phyloP scores from a whole-genome alignment of 495 filamentous ascomycete species.

The Hapsidospora chrysogenum region DNA sequence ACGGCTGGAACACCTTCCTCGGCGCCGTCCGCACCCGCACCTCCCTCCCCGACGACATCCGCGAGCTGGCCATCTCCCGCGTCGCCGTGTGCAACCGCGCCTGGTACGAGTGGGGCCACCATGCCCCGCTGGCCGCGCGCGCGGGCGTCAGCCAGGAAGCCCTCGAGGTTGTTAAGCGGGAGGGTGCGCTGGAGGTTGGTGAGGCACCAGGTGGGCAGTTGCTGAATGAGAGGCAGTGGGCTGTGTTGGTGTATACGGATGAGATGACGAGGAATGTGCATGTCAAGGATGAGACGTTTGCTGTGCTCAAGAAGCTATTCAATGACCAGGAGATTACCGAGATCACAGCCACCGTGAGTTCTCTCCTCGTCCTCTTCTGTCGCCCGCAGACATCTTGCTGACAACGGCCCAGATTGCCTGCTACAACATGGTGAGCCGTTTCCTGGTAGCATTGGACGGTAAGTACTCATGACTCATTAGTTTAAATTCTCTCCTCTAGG shows the following conservation, averaged over 20 bases:
- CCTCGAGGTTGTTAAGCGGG: constrained; percentile 18
- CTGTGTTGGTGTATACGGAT: constrained; percentile 53
- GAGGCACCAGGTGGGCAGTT: constrained; percentile 3
- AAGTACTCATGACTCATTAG: constrained; percentile 10
- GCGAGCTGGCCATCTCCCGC: constrained; percentile 58
- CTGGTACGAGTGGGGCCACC: constrained; percentile 66
- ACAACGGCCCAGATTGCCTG: constrained; percentile 32
- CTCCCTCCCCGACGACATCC: constrained; percentile 36
- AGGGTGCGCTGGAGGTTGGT: constrained; percentile 3
- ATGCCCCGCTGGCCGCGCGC: constrained; percentile 40
- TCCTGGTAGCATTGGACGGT: constrained; percentile 72
- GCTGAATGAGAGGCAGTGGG: constrained; percentile 42
- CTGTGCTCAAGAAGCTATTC: constrained; percentile 37
- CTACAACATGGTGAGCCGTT: constrained; percentile 78
- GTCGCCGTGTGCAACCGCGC: constrained; percentile 60
- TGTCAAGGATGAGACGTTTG: constrained; percentile 49
- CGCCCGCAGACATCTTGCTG: neutral
- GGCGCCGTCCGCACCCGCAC: constrained; percentile 56
- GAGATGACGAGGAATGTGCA: constrained; percentile 53
- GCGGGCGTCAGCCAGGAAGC: constrained; percentile 33
- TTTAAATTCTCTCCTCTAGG: neutral
- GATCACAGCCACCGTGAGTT: constrained; percentile 50
- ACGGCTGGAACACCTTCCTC: constrained; percentile 72
- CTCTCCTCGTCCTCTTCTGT: neutral
- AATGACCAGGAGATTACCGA: constrained; percentile 57